Base-by-base conservation (phyloP, 768 basidiomycete genomes). In the Leucocoprinus birnbaumii region DNA sequence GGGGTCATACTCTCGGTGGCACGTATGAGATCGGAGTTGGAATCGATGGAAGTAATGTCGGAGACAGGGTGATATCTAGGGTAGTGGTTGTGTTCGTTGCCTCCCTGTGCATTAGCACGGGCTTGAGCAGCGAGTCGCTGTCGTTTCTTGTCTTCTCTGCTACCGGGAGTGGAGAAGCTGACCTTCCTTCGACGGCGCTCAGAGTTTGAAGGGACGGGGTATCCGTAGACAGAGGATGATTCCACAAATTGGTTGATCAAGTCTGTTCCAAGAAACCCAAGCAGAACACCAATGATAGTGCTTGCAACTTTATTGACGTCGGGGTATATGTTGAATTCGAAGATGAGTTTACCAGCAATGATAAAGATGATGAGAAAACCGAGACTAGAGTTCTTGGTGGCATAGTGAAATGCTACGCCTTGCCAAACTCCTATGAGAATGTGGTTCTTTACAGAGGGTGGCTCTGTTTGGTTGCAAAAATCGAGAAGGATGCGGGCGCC, bases 401-500 rank as follows among this genome's bases (percentile, higher is more conserved):
- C 75, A 63, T 82, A 86, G 62, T 89, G 86, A 49, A 92, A 73
- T 22, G 80, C 85, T 59, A 88, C 82, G 48, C 89, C 89, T 67
- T 90, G 86, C 78, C 86, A 84, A 61, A 85, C 77, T 48, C 89
- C 89, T 48, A 80, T 70, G 54, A 92, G 81, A 65, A 90, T 70
- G 62, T 77, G 75, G 63, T 87, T 81, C 56, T 79, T 79, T 40
- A 85, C 67, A 60, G 80, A 70, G 24, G 79, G 65, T 48, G 74
- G 77, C 48, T 71, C 70, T 56, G 73, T 73, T 59, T 71, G 72
- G 58, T 75, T 80, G 59, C 83, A 68, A 58, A 77, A 74, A 71
- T 88, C 84, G 60, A 89, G 70, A 51, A 83, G 68, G 53, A 91
- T 80, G 57, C 89, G 87, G 46, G 84, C 84, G 60, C 86, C 86